Evolutionary conservation across 257 asterid species (phyloP), one percentile per base, ranked within the genome.

Genomic region (Plantago ovata): DNA sequence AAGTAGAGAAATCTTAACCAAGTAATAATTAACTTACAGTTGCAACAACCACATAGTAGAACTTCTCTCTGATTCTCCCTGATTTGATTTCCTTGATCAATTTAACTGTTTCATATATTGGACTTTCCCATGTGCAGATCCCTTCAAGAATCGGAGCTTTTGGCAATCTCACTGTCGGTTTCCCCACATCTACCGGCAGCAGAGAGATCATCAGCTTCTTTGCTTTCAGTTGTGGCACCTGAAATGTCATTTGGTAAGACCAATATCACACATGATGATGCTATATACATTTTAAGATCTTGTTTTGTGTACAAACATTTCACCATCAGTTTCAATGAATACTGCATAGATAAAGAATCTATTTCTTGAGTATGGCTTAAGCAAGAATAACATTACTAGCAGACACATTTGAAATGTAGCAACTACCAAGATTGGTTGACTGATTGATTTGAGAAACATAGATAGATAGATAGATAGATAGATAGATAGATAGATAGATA

Each of bases 101-200:
- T 60, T 87, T 87, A 9, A 91, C 87, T 12, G 95, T 85, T 75
- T 87, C 96, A 23, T 66, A 84, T 0, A 91, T 73, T n/a, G 96
- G 92, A 67, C 63, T 78, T 54, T 80, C 95, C 98, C 98, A 91
- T 62, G 66, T 75, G 77, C 98, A 91, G 79, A 68, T 67, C 53
- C 98, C 98, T 61, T 91, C 94, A 0, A 70, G 11, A 61, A 91
- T 85, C 13, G 86, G 73, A 53, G 83, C 66, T 78, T 87, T 91
- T 33, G 92, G 68, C 61, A 91, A 73, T 69, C 85, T 79, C 38
- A 78, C 87, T 0, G 98, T 81, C 21, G 96, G 86, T 82, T 81
- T 91, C 60, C 96, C 98, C n/a, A 75, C 84, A 38, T 79, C 98
- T 12, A 85, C 96, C 4, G 98, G 98, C 70, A 81, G 89, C 73